A percentile compares a stretch with the other conserved stretches of the same genome.
Conservation (phyloP, 139 green algal genomes). For the Monoraphidium neglectum region DNA sequence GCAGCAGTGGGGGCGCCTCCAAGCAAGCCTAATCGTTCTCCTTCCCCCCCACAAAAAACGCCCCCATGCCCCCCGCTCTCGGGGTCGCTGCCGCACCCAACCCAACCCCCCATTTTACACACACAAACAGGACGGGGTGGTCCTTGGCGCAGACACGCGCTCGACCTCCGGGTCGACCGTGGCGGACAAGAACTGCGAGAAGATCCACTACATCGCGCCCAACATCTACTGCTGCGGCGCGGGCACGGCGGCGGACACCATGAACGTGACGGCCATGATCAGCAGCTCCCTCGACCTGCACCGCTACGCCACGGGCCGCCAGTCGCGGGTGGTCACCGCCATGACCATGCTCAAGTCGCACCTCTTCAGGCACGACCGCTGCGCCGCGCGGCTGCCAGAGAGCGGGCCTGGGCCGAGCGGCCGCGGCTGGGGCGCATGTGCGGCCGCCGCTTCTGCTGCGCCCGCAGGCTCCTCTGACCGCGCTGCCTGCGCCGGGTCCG, state of each 20-base stretch:
- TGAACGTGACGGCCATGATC: constrained; percentile 98
- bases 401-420: background rate
- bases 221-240: constrained; percentile 99
- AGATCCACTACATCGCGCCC: constrained; percentile 98
- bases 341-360: constrained; percentile 97
- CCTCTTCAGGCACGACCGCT: constrained; percentile 84
- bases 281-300: constrained; percentile 91
- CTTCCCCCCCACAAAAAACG: too few relatives aligned
- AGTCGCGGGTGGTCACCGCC: constrained; percentile 88
- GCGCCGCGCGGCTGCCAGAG: background rate
- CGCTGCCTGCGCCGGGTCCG: too few relatives aligned
- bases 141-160: constrained; percentile 96
- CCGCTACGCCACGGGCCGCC: constrained; percentile 79
- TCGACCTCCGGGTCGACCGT: constrained; percentile 95
- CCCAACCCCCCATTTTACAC: too few relatives aligned
- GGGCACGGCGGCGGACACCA: constrained; percentile 96
- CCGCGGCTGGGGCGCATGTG: background rate
- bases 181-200: constrained; percentile 99
- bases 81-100: background rate
- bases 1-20: too few relatives aligned
- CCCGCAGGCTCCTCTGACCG: background rate
- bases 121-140: constrained; percentile 89
- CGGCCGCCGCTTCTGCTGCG: background rate
- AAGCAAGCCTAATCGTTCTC: too few relatives aligned
- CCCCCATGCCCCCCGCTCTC: too few relatives aligned